Evolutionary conservation across 2,329 filamentous ascomycete species (phyloP), one percentile per base, ranked within the genome.

Genomic region (Zasmidium citrigriseum): DNA sequence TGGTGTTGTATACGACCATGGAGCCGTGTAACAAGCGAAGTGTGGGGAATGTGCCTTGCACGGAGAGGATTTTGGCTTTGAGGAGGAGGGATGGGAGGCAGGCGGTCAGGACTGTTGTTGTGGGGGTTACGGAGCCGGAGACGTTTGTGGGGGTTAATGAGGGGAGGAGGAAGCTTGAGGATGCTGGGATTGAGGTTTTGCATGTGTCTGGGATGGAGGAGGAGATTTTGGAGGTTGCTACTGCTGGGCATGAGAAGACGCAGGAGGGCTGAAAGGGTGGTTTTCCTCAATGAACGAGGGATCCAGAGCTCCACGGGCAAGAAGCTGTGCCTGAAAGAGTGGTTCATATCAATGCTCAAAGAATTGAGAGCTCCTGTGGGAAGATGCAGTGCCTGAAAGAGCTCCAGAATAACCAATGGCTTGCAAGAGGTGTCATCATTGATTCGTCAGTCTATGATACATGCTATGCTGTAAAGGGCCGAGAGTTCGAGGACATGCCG

Each of bases 1-100:
- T 83, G 1, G 81, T 85, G 3, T 82, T 99, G 12, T 98, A 97
- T 75, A 97, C 96, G 0, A 97, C 93, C 0, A 91, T 99, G 81
- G 95, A 95, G 74, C 91, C 91, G 1, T 96, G 91, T 72, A 88
- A 84, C 54, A 80, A 87, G 67, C 81, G 91, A 41, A 77, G 91
- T 52, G 91, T 87, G 67, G 90, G 90, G 3, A 92, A 93, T 69
- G 68, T 85, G 54, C 82, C 89, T 0, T 96, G 95, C 69, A 89
- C 91, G 7, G 86, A 96, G 67, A 82, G 93, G 54, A 89, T 99
- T 22, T 76, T 96, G 44, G 71, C 73, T 27, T 24, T 73, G 78
- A 82, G 64, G 61, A 78, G 63, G 46, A 62, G 52, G 53, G 69
- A 62, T 64, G 79, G 89, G 20, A 79, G 78, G 12, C 76, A 75